Conservation (phyloP, 2,329 filamentous ascomycete genomes). For the Tolypocladium nubicola region DNA sequence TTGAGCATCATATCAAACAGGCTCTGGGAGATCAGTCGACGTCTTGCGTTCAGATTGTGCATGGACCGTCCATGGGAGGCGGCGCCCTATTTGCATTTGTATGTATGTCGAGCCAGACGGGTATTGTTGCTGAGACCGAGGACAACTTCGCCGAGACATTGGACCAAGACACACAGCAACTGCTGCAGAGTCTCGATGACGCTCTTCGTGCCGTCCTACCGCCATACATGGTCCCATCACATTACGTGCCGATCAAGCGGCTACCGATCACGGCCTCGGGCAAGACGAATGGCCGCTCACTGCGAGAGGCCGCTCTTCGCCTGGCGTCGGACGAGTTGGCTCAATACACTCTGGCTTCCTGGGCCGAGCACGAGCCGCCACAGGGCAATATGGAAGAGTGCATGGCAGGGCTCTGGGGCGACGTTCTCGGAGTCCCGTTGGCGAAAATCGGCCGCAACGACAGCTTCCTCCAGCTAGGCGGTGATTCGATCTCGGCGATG, state of each 20-base stretch:
- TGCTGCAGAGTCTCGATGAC: too few relatives aligned
- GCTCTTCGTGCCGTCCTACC: too few relatives aligned
- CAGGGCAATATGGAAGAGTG: not conserved
- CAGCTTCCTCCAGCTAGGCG: not conserved
- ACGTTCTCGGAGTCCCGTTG: slow-evolving; percentile 1
- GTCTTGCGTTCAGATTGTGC: too few relatives aligned
- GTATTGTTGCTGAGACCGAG: not conserved
- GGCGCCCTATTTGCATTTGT: not conserved
- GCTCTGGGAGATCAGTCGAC: not conserved
- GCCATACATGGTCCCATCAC: too few relatives aligned
- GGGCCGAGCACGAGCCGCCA: not conserved
- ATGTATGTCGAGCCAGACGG: not conserved
- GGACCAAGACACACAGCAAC: not conserved
- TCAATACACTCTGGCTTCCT: not conserved
- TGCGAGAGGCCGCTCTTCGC: too few relatives aligned
- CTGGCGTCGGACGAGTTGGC: not conserved
- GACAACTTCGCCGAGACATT: not conserved
- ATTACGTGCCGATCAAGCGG: too few relatives aligned
- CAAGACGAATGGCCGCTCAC: too few relatives aligned
- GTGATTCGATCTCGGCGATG: slow-evolving; percentile 2
- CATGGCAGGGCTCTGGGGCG: slow-evolving; percentile 1
- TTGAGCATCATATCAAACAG: slow-evolving; percentile 4
- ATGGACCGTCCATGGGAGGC: not conserved
- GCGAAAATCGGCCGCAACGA: not conserved
- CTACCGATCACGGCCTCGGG: too few relatives aligned